Conservation (phyloP, 192 early-diverging fungal genomes). For the Glomus cerebriforme region DNA sequence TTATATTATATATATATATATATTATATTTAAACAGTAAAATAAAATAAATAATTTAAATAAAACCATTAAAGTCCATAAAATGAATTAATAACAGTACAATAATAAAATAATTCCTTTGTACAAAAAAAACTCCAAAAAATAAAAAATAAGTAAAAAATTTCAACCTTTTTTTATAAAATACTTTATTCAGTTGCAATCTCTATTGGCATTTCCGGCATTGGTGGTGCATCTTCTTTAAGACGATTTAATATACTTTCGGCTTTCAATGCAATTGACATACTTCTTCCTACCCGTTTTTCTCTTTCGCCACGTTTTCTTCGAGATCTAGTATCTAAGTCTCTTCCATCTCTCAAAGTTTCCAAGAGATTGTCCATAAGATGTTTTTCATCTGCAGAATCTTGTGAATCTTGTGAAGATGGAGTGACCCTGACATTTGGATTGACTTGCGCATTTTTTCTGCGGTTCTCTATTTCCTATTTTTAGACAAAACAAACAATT, state of each 20-base stretch:
- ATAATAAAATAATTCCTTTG: too few species aligned
- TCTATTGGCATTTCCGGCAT: slow-evolving; percentile 11
- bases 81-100: too few species aligned
- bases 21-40: too few species aligned
- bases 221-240: slow-evolving; percentile 45
- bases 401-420: slow-evolving; percentile 39
- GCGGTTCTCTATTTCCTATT: slow-evolving; percentile 18
- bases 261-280: slow-evolving; percentile 42
- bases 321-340: slow-evolving; percentile 56
- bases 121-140: too few species aligned
- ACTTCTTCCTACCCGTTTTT: slow-evolving; percentile 35
- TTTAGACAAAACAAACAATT: not conserved
- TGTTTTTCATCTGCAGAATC: slow-evolving; percentile 66
- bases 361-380: slow-evolving; percentile 76
- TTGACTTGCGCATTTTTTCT: slow-evolving; percentile 12
- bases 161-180: too few species aligned
- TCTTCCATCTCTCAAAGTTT: slow-evolving; percentile 68
- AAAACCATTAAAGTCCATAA: too few species aligned
- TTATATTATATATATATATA: too few species aligned
- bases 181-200: not conserved
- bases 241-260: slow-evolving; percentile 47
- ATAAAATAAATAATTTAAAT: too few species aligned
- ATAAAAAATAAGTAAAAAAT: too few species aligned
- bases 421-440: slow-evolving; percentile 27
- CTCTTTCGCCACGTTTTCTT: slow-evolving; percentile 29